Conservation (phyloP, 305 asterid genomes). For the Rubia occidens region DNA sequence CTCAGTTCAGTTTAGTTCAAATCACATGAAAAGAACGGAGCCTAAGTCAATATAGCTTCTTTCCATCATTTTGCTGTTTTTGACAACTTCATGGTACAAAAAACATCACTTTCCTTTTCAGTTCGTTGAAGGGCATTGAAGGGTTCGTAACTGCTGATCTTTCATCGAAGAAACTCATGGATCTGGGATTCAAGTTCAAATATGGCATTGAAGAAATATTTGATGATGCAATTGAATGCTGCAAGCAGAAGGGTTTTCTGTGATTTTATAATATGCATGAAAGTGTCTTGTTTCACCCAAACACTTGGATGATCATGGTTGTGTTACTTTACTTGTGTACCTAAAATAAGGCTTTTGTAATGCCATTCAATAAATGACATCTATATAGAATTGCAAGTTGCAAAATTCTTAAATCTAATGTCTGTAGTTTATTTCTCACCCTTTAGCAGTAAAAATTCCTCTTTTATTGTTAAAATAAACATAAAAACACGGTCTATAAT, state of each 20-base stretch:
- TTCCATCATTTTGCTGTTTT: background rate
- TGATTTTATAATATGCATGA: conserved; percentile 4
- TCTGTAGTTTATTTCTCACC: no score
- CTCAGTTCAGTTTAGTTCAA: conserved; percentile 30
- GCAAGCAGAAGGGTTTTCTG: conserved; percentile 29
- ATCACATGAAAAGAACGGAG: no score
- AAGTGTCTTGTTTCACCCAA: background rate
- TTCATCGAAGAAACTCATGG: conserved; percentile 33
- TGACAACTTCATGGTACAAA: background rate
- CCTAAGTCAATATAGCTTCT: background rate
- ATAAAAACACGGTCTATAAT: no score
- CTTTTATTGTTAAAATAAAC: no score
- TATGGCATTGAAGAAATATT: conserved; percentile 35
- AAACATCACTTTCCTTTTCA: conserved; percentile 4
- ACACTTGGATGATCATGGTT: background rate
- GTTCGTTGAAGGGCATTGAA: conserved; percentile 13
- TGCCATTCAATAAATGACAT: background rate
- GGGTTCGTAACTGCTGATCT: conserved; percentile 13
- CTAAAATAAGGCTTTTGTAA: background rate
- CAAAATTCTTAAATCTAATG: background rate
- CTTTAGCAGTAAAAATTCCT: no score
- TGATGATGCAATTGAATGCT: conserved; percentile 33
- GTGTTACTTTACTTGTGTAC: background rate
- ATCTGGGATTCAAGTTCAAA: conserved; percentile 28
- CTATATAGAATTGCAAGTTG: background rate